A percentile compares a stretch with the other conserved stretches of the same genome.
Evolutionary conservation across 2,329 filamentous ascomycete species (phyloP).

Genomic region (Sporothrix schenckii): DNA sequence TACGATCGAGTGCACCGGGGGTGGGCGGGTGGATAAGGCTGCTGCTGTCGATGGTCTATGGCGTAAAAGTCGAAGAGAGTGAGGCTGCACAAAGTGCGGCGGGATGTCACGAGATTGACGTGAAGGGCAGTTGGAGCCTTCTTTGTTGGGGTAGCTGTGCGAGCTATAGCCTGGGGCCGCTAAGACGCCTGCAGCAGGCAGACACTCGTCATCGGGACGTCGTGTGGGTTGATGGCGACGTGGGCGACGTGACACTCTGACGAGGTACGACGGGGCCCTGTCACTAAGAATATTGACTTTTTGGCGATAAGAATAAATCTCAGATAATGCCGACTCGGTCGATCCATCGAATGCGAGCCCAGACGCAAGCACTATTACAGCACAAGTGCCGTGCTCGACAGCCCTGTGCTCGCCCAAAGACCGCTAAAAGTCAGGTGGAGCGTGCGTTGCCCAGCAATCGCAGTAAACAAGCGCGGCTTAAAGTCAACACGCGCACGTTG

Average conservation of each 20-base stretch:
- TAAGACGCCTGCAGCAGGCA: constrained; percentile 12
- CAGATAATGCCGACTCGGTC: not conserved
- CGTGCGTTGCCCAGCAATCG: constrained; percentile 27
- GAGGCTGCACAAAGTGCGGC: constrained; percentile 15
- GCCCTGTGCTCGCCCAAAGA: not conserved
- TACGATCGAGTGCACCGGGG: not conserved
- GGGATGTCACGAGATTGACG: constrained; percentile 1
- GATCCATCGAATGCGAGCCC: not conserved
- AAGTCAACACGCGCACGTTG: constrained; percentile 4
- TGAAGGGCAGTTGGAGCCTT: not conserved
- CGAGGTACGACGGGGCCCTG: not conserved
- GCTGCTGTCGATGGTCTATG: not conserved
- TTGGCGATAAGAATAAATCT: not conserved
- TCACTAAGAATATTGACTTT: too few relatives aligned
- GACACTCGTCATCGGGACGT: not conserved
- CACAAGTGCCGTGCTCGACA: not conserved
- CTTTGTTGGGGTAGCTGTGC: constrained; percentile 12
- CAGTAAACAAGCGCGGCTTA: constrained; percentile 22
- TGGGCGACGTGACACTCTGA: not conserved
- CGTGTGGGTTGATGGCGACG: too few relatives aligned
- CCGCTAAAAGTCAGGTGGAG: constrained; percentile 6
- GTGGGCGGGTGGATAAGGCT: not conserved
- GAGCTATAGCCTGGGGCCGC: not conserved
- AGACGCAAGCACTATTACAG: not conserved
- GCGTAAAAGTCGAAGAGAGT: not conserved